Evolutionary conservation across 1,139 yeast genomes (phyloP), one percentile per base, ranked within the genome.

Genomic region (Blastobotrys proliferans): DNA sequence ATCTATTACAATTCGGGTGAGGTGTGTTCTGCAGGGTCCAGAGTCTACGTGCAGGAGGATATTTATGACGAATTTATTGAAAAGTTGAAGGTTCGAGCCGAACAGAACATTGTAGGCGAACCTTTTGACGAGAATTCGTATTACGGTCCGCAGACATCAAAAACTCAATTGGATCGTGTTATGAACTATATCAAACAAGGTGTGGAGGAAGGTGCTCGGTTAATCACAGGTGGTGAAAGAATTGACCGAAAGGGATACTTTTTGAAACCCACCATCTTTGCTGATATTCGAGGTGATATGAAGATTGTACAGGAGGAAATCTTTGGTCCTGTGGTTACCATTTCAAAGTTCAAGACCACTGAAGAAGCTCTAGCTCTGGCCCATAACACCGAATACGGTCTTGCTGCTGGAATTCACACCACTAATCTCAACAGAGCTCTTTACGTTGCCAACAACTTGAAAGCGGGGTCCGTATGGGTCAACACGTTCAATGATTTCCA

Each of bases 401-500:
- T 85, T 59, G 94, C 92, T 59, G 88, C 94, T 45, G 90, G 94
- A 62, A 72, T 85, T 45, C 90, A 84, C 73, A 83, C 95, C 55
- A 68, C 69, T 47, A 73, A 77, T 58, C 53, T 77, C 45, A 70
- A 73, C 66, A 77, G 74, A 53, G 82, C 83, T 44, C 64, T 79
- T 50, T 74, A 74, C 47, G 88, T 83, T 47, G 68, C 94, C 47
- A 74, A 74, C 70, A 72, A 74, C 63, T 65, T 85, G 52, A 76
- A 77, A 62, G 85, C 95, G 46, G 95, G 95, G 67, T 81, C 90
- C 46, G 75, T 85, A 53, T 85, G 94, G 94, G 74, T 83, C 62
- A 77, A 77, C 72, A 73, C 92, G 53, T 84, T 82, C 72, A 85
- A 84, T 65, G 87, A 81, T 58, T 80, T 83, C 80, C 84, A 84